These are phyloP conservation scores for Nevesoporus exiguus DNA, from an alignment of 768 basidiomycete genomes.

Conservation along the genomic window DNA sequence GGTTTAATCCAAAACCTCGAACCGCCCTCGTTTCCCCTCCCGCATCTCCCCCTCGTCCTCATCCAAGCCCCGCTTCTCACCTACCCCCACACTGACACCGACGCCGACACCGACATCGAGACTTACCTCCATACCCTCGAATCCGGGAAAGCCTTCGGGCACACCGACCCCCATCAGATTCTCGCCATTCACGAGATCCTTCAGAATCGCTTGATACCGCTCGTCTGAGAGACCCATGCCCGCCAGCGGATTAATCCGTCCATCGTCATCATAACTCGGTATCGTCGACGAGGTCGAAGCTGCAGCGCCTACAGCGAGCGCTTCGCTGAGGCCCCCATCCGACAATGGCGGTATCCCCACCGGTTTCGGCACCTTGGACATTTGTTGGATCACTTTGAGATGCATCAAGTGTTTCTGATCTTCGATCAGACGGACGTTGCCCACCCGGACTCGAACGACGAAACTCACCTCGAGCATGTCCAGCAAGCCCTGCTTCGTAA, in stretches of 20 bases:
- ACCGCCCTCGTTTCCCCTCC: constrained; percentile 55
- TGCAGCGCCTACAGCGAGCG: constrained; percentile 43
- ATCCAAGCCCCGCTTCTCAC: constrained; percentile 38
- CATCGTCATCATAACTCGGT: constrained; percentile 36
- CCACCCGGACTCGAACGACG: background rate
- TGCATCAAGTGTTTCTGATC: constrained; percentile 81
- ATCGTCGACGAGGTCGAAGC: constrained; percentile 28
- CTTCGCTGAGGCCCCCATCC: constrained; percentile 52
- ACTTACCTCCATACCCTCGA: constrained; percentile 15
- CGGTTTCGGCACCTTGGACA: constrained; percentile 55
- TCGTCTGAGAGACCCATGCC: constrained; percentile 88
- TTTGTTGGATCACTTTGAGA: constrained; percentile 80
- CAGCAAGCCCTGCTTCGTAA: constrained; percentile 88
- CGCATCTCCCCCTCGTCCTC: constrained; percentile 37
- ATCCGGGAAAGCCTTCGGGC: constrained; percentile 21
- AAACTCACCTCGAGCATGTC: constrained; percentile 81
- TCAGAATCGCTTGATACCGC: constrained; percentile 77
- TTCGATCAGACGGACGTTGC: background rate
- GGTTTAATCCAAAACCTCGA: constrained; percentile 55
- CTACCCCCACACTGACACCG: constrained; percentile 23
- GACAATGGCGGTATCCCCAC: constrained; percentile 62
- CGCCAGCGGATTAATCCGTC: constrained; percentile 75
- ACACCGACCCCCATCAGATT: constrained; percentile 46
- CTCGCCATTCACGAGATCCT: constrained; percentile 67
- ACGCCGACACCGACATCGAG: constrained; percentile 16